These are phyloP conservation scores for Yamadazyma trypodendri DNA, from an alignment of 1,139 yeast species.

Conservation along the genomic window DNA sequence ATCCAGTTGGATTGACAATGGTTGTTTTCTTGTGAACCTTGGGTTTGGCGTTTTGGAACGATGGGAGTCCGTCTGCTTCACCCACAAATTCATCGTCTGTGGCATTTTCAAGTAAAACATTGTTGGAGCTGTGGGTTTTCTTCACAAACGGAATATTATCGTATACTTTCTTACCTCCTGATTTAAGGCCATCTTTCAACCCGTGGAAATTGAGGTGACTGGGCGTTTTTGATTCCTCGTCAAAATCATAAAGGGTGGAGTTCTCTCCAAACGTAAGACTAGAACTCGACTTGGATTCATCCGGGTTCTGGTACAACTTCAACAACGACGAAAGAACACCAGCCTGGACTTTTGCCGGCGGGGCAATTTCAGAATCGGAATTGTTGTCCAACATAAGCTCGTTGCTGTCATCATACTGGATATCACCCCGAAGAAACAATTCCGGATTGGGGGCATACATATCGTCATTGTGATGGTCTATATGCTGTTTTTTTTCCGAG, in stretches of 20 bases:
- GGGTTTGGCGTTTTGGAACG: conserved; percentile 47
- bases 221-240: conserved; percentile 13
- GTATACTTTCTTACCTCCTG: conserved; percentile 22
- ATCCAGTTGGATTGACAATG: conserved; percentile 14
- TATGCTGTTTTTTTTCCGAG: conserved; percentile 1
- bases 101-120: conserved; percentile 6
- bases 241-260: conserved; percentile 17
- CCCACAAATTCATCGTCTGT: conserved; percentile 7
- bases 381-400: conserved; percentile 39
- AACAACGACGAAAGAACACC: conserved; percentile 81
- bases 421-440: conserved; percentile 32
- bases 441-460: conserved; percentile 52
- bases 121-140: conserved; percentile 5
- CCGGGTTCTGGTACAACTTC: conserved; percentile 58
- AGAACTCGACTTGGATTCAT: conserved; percentile 26
- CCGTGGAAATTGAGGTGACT: conserved; percentile 25
- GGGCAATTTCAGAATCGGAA: conserved; percentile 56
- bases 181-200: conserved; percentile 26
- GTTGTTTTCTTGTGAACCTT: conserved; percentile 30
- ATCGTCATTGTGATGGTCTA: conserved; percentile 13
- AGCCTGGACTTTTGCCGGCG: conserved; percentile 72
- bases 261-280: conserved; percentile 16
- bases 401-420: conserved; percentile 26
- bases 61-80: conserved; percentile 28
- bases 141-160: conserved; percentile 17